These are phyloP conservation scores for Carex littledalei DNA, from an alignment of 176 grass and related monocot genomes.

Conservation along the genomic window DNA sequence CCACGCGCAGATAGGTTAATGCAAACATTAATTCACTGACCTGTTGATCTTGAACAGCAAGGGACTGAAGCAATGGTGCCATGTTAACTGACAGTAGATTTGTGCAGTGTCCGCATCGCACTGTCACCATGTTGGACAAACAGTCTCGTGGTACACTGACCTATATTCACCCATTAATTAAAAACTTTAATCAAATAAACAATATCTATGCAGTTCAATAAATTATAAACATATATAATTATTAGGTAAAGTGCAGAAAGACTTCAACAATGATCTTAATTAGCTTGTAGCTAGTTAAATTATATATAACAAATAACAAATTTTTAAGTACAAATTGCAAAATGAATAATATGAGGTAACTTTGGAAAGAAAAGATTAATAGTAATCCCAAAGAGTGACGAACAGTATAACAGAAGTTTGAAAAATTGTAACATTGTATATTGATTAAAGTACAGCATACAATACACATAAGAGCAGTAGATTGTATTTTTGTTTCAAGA, in stretches of 20 bases:
- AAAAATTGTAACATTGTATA: background rate
- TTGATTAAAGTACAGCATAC: background rate
- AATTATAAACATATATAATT: background rate
- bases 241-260: background rate
- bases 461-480: background rate
- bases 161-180: conserved; percentile 33
- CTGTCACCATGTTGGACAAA: conserved; percentile 71
- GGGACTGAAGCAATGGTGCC: conserved; percentile 46
- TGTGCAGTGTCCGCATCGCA: conserved; percentile 88
- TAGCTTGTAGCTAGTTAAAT: background rate
- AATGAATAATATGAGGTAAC: background rate
- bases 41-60: conserved; percentile 60
- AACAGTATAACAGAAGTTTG: background rate
- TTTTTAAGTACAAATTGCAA: background rate
- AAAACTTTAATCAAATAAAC: background rate
- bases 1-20: background rate
- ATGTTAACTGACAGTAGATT: conserved; percentile 83
- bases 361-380: background rate
- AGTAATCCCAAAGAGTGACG: background rate
- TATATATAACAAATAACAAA: background rate
- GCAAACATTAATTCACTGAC: conserved; percentile 16
- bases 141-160: conserved; percentile 79
- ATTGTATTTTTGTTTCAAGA: background rate
- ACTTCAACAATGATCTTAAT: background rate
- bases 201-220: background rate